A percentile compares a stretch with the other conserved stretches of the same genome.
Conservation (phyloP, 2,329 filamentous ascomycete species). For the Cyphellophora europaea region DNA sequence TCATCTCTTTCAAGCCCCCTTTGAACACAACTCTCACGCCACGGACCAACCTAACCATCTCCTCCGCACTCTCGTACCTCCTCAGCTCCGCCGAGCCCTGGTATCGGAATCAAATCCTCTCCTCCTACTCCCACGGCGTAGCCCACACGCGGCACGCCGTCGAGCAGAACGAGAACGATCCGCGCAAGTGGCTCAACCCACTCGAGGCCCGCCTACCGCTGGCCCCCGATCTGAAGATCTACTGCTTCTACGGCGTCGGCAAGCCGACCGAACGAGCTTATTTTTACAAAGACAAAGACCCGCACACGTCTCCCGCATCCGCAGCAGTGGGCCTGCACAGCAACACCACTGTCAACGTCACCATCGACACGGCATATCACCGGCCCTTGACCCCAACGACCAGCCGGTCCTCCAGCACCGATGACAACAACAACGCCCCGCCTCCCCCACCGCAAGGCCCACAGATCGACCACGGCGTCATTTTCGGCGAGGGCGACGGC, state of each 20-base stretch:
- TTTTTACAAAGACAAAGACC: conserved; percentile 75
- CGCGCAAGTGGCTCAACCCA: conserved; percentile 87
- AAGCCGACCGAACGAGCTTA: conserved; percentile 91
- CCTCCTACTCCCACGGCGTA: conserved; percentile 79
- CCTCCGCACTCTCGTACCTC: conserved; percentile 67
- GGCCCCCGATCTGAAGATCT: conserved; percentile 85
- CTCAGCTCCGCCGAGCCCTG: conserved; percentile 71
- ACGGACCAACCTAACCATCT: conserved; percentile 68
- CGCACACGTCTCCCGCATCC: conserved; percentile 34
- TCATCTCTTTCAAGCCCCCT: conserved; percentile 70
- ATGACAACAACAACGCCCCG: conserved; percentile 17
- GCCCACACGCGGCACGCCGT: conserved; percentile 73
- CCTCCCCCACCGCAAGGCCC: conserved; percentile 3
- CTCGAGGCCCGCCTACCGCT: conserved; percentile 82
- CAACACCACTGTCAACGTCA: conserved; percentile 50
- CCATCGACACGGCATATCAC: conserved; percentile 56
- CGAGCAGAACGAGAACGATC: conserved; percentile 67
- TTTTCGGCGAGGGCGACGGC: conserved; percentile 91
- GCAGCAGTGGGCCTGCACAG: conserved; percentile 47
- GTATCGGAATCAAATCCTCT: conserved; percentile 66
- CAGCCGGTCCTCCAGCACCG: conserved; percentile 39
- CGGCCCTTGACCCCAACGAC: conserved; percentile 31
- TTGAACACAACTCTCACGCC: conserved; percentile 37
- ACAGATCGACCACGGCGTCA: conserved; percentile 70
- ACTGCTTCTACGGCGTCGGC: conserved; percentile 91